Evolutionary conservation across 345 rosid genomes (phyloP), one percentile per base, ranked within the genome.

Genomic region (Passiflora organensis): DNA sequence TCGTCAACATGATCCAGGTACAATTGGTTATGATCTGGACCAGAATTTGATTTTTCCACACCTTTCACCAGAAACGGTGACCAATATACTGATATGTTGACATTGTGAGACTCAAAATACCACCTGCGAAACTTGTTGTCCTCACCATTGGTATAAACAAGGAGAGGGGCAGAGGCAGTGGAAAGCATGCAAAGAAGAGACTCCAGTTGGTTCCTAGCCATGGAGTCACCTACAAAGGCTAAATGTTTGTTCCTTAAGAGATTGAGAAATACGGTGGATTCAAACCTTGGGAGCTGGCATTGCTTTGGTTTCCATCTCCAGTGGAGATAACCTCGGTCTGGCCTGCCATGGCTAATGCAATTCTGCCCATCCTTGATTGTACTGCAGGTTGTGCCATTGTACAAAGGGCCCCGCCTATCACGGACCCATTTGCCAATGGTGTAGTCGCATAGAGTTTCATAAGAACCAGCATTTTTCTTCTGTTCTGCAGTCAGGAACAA

Each of bases 191-290:
- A 93, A 16, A 93, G 65, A 37, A 93, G 94, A 20, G 99, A 93
- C 76, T 93, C 96, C 14, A 89, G 57, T 69, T 93, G 97, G 48
- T 93, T 93, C 62, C 99, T 89, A 37, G 97, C 95, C 94, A 93
- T 81, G n/a, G 99, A 93, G 32, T 93, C 99, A 0, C 99, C 99
- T 1, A 93, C 77, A 68, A 93, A 89, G 43, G 99, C 97, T 36
- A 89, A 51, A 62, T 89, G 87, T 39, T 75, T 84, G 74, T 86
- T 66, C 2, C 68, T 68, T 54, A 82, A 62, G 5, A 93, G 70
- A 56, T 72, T 43, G 48, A 93, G 89, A 57, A 89, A 89, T 34
- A 51, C 66, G 55, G 52, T 60, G n/a, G 96, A 78, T 12, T 89
- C 87, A 61, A 93, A 89, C 82, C 94, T 86, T 1, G 97, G 87